These are phyloP conservation scores for Aureobasidium sp. DNA, from an alignment of 2,329 filamentous ascomycete genomes.

Conservation along the genomic window DNA sequence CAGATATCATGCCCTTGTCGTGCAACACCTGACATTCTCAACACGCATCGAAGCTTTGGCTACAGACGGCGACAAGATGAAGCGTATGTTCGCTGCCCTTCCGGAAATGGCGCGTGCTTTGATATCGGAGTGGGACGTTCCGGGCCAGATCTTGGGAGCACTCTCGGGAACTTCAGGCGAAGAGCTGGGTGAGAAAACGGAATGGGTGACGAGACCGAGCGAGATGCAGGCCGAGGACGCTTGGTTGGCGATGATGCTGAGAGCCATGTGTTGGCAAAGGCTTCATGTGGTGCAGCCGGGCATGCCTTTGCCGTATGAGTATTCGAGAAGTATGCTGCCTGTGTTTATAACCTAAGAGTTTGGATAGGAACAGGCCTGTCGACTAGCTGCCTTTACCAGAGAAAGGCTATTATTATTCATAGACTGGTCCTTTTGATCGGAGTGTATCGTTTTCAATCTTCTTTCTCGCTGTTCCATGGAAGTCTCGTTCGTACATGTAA, in stretches of 20 bases:
- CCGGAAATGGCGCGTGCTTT: conserved; percentile 3
- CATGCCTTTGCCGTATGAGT: conserved; percentile 1
- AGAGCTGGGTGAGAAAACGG: not conserved
- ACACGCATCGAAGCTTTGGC: not conserved
- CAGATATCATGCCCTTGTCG: conserved; percentile 3
- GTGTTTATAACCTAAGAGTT: conserved; percentile 6
- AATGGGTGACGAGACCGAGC: not conserved
- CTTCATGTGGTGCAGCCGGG: conserved; percentile 10
- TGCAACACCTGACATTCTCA: not conserved
- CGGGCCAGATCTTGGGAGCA: not conserved
- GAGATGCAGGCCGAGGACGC: conserved; percentile 8
- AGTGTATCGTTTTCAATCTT: not conserved
- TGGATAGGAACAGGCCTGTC: not conserved
- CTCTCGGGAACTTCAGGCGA: not conserved
- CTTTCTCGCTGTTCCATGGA: not conserved
- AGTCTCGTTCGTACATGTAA: not conserved
- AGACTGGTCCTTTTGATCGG: not conserved
- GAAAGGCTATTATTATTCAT: not conserved
- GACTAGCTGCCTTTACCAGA: not conserved
- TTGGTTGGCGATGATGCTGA: conserved; percentile 12
- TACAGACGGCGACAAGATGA: conserved; percentile 11
- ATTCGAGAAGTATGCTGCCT: conserved; percentile 9
- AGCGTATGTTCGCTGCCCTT: conserved; percentile 1
- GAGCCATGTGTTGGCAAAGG: conserved; percentile 15
- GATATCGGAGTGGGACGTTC: not conserved